Percentiles rank a stretch among this genome's conserved stretches.
Evolutionary conservation across 352 stramenopile species (phyloP).

Genomic region (Globisporangium lucens): DNA sequence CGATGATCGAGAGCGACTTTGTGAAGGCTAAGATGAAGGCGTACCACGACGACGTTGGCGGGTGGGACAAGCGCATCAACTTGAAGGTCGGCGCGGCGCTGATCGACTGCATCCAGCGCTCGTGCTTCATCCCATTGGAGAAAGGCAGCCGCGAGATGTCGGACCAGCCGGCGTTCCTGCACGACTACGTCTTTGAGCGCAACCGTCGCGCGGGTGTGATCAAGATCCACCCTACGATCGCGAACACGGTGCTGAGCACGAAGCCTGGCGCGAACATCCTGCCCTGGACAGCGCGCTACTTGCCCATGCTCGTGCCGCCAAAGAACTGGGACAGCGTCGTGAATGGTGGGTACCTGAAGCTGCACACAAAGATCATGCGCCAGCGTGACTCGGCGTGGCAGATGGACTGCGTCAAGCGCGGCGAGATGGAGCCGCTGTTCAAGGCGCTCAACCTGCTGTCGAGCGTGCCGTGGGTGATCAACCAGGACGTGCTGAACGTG

Average conservation of each 20-base stretch:
- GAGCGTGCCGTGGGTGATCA: neutral
- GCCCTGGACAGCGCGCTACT: neutral
- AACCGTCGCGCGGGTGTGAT: neutral
- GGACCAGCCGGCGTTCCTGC: neutral
- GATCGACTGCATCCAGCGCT: neutral
- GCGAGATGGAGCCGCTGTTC: neutral
- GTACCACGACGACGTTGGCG: neutral
- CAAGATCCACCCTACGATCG: neutral
- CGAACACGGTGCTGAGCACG: neutral
- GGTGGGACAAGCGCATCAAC: neutral
- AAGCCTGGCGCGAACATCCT: neutral
- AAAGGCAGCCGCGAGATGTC: neutral
- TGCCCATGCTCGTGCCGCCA: neutral
- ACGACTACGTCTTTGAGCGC: conserved; percentile 1
- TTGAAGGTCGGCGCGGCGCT: neutral
- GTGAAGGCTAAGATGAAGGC: neutral
- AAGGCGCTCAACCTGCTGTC: neutral
- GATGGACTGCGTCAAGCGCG: neutral
- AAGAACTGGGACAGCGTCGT: neutral
- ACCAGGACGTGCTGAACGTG: neutral
- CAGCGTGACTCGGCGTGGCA: neutral
- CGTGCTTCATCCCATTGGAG: neutral
- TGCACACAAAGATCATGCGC: neutral
- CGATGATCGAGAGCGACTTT: conserved; percentile 1
- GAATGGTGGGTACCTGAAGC: neutral